These are phyloP conservation scores for Talaromyces trachyspermus DNA, from an alignment of 495 filamentous ascomycete genomes.

Conservation along the genomic window DNA sequence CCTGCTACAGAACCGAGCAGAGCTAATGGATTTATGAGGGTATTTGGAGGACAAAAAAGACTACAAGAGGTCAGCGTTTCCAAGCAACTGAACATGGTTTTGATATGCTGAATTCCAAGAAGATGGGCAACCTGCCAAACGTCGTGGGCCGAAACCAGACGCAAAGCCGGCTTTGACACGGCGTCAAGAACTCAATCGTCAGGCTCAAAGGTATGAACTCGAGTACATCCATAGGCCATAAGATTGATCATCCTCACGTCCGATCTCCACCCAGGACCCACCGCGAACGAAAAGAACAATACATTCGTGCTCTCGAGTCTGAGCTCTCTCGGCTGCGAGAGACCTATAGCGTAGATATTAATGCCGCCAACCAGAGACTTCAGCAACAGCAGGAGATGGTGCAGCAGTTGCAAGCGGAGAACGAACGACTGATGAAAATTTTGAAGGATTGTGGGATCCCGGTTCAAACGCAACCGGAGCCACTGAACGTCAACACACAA, in stretches of 20 bases:
- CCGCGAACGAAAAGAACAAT: slow-evolving; percentile 92
- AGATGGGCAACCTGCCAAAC: slow-evolving; percentile 85
- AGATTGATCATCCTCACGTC: slow-evolving; percentile 8
- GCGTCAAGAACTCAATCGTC: slow-evolving; percentile 87
- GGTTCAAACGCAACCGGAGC: slow-evolving; percentile 35
- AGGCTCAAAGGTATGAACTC: slow-evolving; percentile 75
- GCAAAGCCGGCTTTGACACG: slow-evolving; percentile 92
- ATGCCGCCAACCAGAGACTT: slow-evolving; percentile 27
- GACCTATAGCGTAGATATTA: slow-evolving; percentile 35
- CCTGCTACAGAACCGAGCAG: slow-evolving; percentile 4
- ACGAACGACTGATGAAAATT: slow-evolving; percentile 66
- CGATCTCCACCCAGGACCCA: slow-evolving; percentile 56
- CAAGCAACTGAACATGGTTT: not conserved
- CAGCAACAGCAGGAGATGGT: slow-evolving; percentile 38
- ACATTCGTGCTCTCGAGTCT: slow-evolving; percentile 88
- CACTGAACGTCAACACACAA: not conserved
- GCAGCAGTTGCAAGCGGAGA: slow-evolving; percentile 48
- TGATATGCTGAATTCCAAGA: not conserved
- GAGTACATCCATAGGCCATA: no score
- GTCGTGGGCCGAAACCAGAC: slow-evolving; percentile 90
- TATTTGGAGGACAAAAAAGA: slow-evolving; percentile 8
- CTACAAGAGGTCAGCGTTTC: slow-evolving; percentile 5
- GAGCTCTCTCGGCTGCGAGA: slow-evolving; percentile 68
- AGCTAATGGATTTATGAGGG: slow-evolving; percentile 8
- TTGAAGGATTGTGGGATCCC: slow-evolving; percentile 66